These are phyloP conservation scores for Closterium sp. DNA, from an alignment of 139 green algal genomes.

Conservation along the genomic window DNA sequence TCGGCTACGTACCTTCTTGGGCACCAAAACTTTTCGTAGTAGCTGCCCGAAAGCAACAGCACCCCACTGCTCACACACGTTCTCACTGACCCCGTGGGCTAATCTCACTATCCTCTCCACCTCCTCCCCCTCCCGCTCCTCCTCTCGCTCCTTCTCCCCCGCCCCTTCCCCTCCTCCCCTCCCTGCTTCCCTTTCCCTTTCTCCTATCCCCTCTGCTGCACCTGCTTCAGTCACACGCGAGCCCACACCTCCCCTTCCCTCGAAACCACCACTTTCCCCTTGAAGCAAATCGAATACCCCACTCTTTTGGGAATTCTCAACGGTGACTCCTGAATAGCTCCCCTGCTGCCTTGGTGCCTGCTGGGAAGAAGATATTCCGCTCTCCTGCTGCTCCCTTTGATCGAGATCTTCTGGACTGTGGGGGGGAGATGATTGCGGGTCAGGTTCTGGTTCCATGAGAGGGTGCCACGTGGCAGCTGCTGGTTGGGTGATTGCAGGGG, in stretches of 20 bases:
- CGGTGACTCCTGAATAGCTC: no score
- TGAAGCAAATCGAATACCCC: no score
- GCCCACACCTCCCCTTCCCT: no score
- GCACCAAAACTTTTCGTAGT: neutral
- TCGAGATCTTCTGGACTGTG: neutral
- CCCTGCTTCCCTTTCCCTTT: neutral
- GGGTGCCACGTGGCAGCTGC: neutral
- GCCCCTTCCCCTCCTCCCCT: neutral
- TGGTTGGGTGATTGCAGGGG: neutral
- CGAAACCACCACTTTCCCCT: no score
- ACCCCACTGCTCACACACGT: neutral
- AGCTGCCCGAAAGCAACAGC: neutral
- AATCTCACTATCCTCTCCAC: neutral
- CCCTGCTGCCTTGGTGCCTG: no score
- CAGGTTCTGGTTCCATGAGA: neutral
- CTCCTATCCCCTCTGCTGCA: neutral
- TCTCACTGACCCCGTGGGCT: neutral
- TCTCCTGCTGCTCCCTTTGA: no score
- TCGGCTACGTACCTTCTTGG: neutral
- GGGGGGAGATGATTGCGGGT: neutral
- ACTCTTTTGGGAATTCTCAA: no score
- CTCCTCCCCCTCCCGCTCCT: neutral
- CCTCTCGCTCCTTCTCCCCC: neutral
- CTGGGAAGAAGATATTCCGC: no score
- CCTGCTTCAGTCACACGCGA: neutral